These are phyloP conservation scores for Graphium sp. DNA, from an alignment of 2,329 filamentous ascomycete species.

Conservation along the genomic window DNA sequence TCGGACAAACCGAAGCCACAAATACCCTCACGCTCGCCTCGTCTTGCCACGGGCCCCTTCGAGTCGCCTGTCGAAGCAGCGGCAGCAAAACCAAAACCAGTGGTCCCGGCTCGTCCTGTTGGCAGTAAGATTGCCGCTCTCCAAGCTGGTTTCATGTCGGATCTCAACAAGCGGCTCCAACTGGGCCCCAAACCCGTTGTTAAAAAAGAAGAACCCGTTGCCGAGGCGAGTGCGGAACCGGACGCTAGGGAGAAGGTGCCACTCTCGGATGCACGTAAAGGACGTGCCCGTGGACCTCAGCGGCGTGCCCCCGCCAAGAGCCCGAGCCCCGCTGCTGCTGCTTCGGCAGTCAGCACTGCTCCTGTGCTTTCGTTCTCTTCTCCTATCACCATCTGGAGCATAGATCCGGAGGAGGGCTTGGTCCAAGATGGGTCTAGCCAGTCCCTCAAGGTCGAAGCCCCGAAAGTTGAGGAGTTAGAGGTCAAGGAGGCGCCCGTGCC, in stretches of 20 bases:
- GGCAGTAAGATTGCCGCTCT: conserved; percentile 82
- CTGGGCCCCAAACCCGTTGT: conserved; percentile 65
- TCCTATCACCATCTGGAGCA: conserved; percentile 31
- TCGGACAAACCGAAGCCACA: conserved; percentile 40
- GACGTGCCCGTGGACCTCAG: conserved; percentile 74
- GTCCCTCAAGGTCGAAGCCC: background rate
- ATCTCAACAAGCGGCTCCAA: conserved; percentile 78
- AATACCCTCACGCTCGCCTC: conserved; percentile 42
- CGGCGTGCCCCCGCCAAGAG: conserved; percentile 48
- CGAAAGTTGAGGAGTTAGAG: background rate
- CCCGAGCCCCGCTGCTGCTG: conserved; percentile 17
- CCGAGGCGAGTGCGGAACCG: conserved; percentile 38
- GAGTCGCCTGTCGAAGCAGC: conserved; percentile 16
- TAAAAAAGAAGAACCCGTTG: conserved; percentile 53
- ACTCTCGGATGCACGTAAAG: conserved; percentile 78
- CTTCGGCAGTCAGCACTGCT: conserved; percentile 10
- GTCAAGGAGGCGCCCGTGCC: conserved; percentile 1
- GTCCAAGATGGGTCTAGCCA: conserved; percentile 13
- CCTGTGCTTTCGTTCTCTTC: conserved; percentile 27
- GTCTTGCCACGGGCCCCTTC: background rate
- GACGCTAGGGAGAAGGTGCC: conserved; percentile 45
- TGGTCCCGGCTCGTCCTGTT: conserved; percentile 45
- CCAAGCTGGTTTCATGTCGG: conserved; percentile 82
- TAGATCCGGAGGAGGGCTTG: conserved; percentile 30
- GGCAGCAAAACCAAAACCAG: conserved; percentile 59